Evolutionary conservation across 2,329 filamentous ascomycete genomes (phyloP), one percentile per base, ranked within the genome.

Genomic region (Ploettnerulaceae sp.): DNA sequence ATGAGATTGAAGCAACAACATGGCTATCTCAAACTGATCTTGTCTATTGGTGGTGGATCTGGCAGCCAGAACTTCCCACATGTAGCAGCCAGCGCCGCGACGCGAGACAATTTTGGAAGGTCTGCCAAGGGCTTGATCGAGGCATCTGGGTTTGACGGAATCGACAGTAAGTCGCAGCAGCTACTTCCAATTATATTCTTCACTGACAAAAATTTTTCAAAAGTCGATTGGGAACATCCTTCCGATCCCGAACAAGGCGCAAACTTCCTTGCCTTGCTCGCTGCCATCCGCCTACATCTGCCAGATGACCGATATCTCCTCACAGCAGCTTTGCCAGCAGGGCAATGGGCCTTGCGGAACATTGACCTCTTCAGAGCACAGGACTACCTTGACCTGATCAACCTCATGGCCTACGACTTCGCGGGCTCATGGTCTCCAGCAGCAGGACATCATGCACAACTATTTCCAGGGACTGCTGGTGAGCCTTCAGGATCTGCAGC

Each of bases 201-300:
- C 11, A 31, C 2, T 14, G n/a, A 21, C 15, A 9, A 20, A 29
- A 49, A 22, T 20, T 24, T 21, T 7, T 2, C 36, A n/a, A 6
- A 49, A 91, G 86, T 93, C 62, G 82, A 86, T 59, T 93, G 87
- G 87, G 82, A 89, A 62, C 85, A 88, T 57, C 86, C 87, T 2
- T 74, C 74, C 45, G 73, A 84, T 61, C 63, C 71, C 2, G 71
- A 79, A 43, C 78, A 90, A 65, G 86, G 85, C 18, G 69, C 73
- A 51, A 76, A 89, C 63, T 90, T 89, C 61, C 66, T 89, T 34
- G 72, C 76, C 14, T 73, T 93, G 20, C 73, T 91, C 22, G 77
- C 79, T 7, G 71, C 77, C 14, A 69, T 88, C 41, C 82, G 87
- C 48, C 68, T 79, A 47, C 74, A 81, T 46, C 72, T 91, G n/a